These are phyloP conservation scores for Coccinonectria pachysandricola DNA, from an alignment of 2,329 filamentous ascomycete genomes.

Conservation along the genomic window DNA sequence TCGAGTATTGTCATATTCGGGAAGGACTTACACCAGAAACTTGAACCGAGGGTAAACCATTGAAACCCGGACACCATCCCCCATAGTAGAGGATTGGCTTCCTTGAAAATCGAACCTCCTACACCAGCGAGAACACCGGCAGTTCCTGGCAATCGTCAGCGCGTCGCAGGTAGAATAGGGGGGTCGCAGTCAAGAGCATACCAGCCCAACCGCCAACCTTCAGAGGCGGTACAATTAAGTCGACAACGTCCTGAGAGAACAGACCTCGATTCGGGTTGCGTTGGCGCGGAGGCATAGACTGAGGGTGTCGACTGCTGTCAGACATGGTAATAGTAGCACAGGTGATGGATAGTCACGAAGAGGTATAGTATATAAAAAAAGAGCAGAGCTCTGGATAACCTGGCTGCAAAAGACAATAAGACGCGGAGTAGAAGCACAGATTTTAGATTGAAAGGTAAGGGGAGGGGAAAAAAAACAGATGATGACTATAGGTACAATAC, in stretches of 20 bases:
- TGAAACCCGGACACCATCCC: slow-evolving; percentile 64
- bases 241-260: slow-evolving; percentile 32
- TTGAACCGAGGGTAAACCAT: slow-evolving; percentile 69
- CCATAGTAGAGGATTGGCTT: slow-evolving; percentile 58
- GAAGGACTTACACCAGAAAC: slow-evolving; percentile 57
- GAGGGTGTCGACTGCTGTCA: slow-evolving; percentile 9
- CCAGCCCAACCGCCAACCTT: slow-evolving; percentile 51
- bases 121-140: slow-evolving; percentile 56
- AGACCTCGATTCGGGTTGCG: slow-evolving; percentile 24
- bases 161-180: slow-evolving; percentile 4
- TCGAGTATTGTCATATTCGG: neutral
- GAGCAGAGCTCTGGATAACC: too few species aligned
- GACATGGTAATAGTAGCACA: too few species aligned
- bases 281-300: slow-evolving; percentile 11
- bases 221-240: slow-evolving; percentile 40
- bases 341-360: neutral
- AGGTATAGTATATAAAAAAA: too few species aligned
- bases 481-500: too few species aligned
- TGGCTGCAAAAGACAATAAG: too few species aligned
- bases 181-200: slow-evolving; percentile 19
- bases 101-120: slow-evolving; percentile 60
- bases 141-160: slow-evolving; percentile 34
- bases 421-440: too few species aligned
- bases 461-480: too few species aligned
- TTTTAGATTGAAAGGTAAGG: too few species aligned